Conservation (phyloP, 345 rosid species). For the Camelina laxa region DNA sequence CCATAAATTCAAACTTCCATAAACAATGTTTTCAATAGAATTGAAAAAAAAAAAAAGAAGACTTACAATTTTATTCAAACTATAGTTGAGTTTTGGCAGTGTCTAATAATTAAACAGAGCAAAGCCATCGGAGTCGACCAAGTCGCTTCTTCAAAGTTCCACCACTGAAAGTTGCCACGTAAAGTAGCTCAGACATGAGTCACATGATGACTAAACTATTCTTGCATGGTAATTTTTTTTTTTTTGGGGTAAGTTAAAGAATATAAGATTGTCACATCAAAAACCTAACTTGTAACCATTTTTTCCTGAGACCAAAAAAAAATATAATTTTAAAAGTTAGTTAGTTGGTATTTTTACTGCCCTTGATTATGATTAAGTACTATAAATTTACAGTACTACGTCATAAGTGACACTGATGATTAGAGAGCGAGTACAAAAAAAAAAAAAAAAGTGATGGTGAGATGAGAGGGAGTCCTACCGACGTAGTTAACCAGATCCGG, state of each 20-base stretch:
- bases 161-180: constrained; percentile 3
- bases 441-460: no score
- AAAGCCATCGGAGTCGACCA: neutral
- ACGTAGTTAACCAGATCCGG: no score
- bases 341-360: no score
- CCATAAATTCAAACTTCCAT: constrained; percentile 15
- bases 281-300: constrained; percentile 24
- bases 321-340: neutral
- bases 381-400: no score
- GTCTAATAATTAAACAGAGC: neutral
- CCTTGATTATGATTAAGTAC: no score
- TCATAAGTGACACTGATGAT: no score
- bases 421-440: no score
- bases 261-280: constrained; percentile 29
- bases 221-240: constrained; percentile 17
- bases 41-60: neutral
- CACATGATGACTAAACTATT: constrained; percentile 20
- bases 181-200: constrained; percentile 13
- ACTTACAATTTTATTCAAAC: neutral
- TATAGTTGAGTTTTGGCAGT: neutral
- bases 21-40: neutral
- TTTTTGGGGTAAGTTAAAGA: neutral
- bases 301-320: neutral
- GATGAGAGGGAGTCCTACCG: no score
- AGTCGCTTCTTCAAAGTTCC: neutral